Conservation (phyloP, 805 yeast genomes). For the Nakazawaea pomicola region DNA sequence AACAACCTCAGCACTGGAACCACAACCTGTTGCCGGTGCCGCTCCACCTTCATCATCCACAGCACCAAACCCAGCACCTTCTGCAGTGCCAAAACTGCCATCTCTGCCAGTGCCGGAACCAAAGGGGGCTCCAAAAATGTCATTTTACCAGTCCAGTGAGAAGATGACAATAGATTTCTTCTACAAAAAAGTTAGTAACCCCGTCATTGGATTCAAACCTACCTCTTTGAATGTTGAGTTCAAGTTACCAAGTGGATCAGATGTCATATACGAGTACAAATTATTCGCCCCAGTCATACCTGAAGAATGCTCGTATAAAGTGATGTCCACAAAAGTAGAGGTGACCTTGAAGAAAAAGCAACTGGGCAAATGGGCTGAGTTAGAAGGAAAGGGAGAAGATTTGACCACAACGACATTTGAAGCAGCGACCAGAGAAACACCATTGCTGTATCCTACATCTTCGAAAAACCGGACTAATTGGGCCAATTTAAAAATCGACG, state of each 20-base stretch:
- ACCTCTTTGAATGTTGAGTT: constrained; percentile 38
- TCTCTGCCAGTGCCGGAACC: constrained; percentile 15
- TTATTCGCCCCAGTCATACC: constrained; percentile 47
- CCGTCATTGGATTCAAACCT: constrained; percentile 34
- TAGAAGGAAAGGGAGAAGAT: constrained; percentile 31
- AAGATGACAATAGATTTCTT: constrained; percentile 65
- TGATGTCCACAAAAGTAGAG: constrained; percentile 75
- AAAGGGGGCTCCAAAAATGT: constrained; percentile 39
- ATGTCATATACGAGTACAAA: constrained; percentile 43
- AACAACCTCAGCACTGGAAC: neutral
- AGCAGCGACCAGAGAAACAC: too few species aligned
- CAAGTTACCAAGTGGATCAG: constrained; percentile 44
- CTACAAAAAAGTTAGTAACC: constrained; percentile 55
- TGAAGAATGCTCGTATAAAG: constrained; percentile 36
- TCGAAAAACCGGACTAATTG: constrained; percentile 63
- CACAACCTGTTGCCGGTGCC: neutral
- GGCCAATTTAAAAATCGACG: constrained; percentile 44
- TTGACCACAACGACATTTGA: neutral
- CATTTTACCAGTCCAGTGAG: constrained; percentile 67
- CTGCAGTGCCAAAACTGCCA: neutral
- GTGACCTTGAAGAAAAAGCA: constrained; percentile 47
- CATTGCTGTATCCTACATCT: constrained; percentile 53
- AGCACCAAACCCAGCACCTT: neutral
- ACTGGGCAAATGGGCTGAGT: constrained; percentile 46
- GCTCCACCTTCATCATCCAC: constrained; percentile 8